phyloP scores from a whole-genome alignment of 1,284 basidiomycete species.

The Cryptococcus hybrid region DNA sequence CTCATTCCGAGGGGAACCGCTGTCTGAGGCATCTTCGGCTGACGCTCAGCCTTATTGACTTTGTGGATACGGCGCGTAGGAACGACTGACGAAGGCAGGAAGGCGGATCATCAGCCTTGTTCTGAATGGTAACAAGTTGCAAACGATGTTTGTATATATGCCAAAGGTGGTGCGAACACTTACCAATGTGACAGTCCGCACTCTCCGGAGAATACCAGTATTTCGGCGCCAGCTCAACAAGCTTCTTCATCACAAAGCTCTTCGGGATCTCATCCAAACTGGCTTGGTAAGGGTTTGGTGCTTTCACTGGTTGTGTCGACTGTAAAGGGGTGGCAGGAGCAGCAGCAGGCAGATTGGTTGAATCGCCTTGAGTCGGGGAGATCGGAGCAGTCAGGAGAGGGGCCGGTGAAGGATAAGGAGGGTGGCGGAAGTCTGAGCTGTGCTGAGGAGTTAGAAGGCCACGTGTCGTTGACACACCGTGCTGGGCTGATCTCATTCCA shows the following conservation, averaged over 20 bases:
- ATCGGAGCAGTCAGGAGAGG: conserved; percentile 7
- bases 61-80: not conserved
- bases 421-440: conserved; percentile 1
- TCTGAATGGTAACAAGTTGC: too few relatives aligned
- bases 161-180: conserved; percentile 12
- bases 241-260: conserved; percentile 36
- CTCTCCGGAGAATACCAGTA: conserved; percentile 41
- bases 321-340: not conserved
- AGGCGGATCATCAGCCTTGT: not conserved
- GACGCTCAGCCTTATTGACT: not conserved
- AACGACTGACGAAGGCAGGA: not conserved
- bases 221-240: conserved; percentile 34
- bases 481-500: not conserved
- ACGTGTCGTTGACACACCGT: conserved; percentile 1
- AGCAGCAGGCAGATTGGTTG: conserved; percentile 8
- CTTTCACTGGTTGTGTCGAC: not conserved
- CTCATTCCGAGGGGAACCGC: too few relatives aligned
- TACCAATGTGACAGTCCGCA: conserved; percentile 43
- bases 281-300: conserved; percentile 11
- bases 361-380: conserved; percentile 2
- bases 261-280: conserved; percentile 28
- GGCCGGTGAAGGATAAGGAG: conserved; percentile 6
- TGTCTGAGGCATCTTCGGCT: too few relatives aligned
- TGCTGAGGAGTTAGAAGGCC: conserved; percentile 7
- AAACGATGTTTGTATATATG: too few relatives aligned